Evolutionary conservation across 116 monocot genomes (phyloP), one percentile per base, ranked within the genome.

Genomic region (Iris pallida): DNA sequence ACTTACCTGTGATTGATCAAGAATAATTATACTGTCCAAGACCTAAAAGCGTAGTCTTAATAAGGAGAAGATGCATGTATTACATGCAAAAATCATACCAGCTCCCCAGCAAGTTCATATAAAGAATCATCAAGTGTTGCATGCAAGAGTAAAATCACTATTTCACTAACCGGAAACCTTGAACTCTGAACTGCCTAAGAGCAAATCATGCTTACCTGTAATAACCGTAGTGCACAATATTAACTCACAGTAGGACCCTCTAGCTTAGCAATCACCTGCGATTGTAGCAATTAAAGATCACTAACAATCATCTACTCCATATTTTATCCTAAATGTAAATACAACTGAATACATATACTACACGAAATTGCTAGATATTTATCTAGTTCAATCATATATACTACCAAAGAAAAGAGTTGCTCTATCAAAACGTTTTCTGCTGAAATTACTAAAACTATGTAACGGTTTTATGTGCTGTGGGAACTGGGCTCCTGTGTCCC

Each of bases 211-310:
- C 73, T 79, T 82, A 90, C 98, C 75, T 99, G 99, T 74, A 99
- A 81, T 58, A 99, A 85, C 18, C 93, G 99, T 43, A 99, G 77
- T 45, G 99, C 99, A 86, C 90, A 99, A 72, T 99, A 99, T 58
- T 99, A 93, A 71, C 99, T 93, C 55, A 99, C 99, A 61, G 99
- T 84, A 79, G 99, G 93, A 45, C 99, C 99, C 80, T 99, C 99
- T 61, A 99, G 78, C 78, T 93, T 99, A 67, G 99, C 99, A 85
- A 99, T 99, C 42, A 99, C 93, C 99, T 99, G 72, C 16, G 72
- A 47, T 77, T 17, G 2, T 62, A 73, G 18, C 54, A 67, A 16
- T 67, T 30, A 3, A 30, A 30, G 30, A 30, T 30, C 30, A 30
- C 30, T 30, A 30, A 30, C 30, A 30, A 30, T 30, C 30, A 30